Conservation (phyloP, 331 rosid genomes). For the Acacia pycnantha region DNA sequence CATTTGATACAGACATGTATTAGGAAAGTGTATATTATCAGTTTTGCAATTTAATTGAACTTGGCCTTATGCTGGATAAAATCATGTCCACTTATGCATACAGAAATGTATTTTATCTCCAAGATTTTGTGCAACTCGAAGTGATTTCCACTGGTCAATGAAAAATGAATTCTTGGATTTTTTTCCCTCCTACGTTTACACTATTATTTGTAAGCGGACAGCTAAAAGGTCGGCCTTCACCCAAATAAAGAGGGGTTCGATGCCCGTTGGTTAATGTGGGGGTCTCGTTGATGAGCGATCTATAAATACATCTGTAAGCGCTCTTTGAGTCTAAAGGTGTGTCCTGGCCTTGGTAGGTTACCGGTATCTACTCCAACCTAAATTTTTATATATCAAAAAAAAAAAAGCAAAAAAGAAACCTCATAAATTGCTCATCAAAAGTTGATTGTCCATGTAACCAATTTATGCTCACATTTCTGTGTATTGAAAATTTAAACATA, state of each 20-base stretch:
- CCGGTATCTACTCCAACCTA: too few relatives aligned
- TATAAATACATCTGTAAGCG: too few relatives aligned
- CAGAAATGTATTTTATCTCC: conserved; percentile 35
- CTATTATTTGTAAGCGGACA: background rate
- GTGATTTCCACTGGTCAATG: conserved; percentile 29
- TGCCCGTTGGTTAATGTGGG: too few relatives aligned
- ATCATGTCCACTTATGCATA: conserved; percentile 26
- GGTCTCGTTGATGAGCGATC: too few relatives aligned
- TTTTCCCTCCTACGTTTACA: background rate
- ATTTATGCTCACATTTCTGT: background rate
- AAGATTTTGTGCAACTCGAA: conserved; percentile 31
- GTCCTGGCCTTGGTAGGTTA: too few relatives aligned
- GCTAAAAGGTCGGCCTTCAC: too few relatives aligned
- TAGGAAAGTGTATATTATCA: conserved; percentile 43
- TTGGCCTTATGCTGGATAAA: conserved; percentile 31
- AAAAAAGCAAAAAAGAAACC: too few relatives aligned
- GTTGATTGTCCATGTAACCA: background rate
- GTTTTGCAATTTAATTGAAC: conserved; percentile 70
- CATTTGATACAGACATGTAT: conserved; percentile 42
- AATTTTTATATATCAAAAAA: too few relatives aligned
- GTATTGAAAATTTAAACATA: background rate
- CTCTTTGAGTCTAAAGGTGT: too few relatives aligned
- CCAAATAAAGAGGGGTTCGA: too few relatives aligned
- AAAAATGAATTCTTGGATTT: conserved; percentile 10
- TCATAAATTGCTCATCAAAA: background rate